Conservation (phyloP, 768 basidiomycete species). For the Russula dissimulans region DNA sequence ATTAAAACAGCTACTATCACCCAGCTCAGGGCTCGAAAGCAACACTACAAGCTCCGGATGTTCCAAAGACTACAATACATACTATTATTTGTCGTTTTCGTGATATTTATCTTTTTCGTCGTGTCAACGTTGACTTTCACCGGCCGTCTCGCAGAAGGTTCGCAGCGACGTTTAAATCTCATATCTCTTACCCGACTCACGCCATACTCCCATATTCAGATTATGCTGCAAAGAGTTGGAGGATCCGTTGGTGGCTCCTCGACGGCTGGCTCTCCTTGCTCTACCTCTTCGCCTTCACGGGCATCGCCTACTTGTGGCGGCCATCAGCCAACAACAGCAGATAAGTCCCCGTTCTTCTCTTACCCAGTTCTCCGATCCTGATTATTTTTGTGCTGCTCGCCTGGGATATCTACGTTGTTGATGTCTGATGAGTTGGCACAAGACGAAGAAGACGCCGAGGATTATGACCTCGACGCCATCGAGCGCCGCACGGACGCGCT, state of each 20-base stretch:
- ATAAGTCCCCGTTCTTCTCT: constrained; percentile 37
- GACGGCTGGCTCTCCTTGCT: constrained; percentile 91
- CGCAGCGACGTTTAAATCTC: constrained; percentile 1
- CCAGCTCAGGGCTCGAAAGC: constrained; percentile 79
- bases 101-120: constrained; percentile 85
- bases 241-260: constrained; percentile 87
- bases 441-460: constrained; percentile 88
- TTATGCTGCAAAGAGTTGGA: constrained; percentile 88
- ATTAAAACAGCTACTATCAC: constrained; percentile 63
- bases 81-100: constrained; percentile 68
- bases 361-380: neutral
- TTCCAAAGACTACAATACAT: constrained; percentile 82
- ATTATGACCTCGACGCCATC: constrained; percentile 79
- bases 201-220: constrained; percentile 37
- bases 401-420: constrained; percentile 54
- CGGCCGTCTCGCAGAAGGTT: constrained; percentile 84
- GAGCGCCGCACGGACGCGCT: constrained; percentile 42
- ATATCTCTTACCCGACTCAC: neutral
- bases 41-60: constrained; percentile 80
- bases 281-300: constrained; percentile 70
- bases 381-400: constrained; percentile 14
- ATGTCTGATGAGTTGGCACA: constrained; percentile 97
- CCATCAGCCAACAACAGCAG: constrained; percentile 85
- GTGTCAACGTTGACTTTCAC: constrained; percentile 89
- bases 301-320: constrained; percentile 87